phyloP scores from a whole-genome alignment of 2,329 filamentous ascomycete genomes.

The Didymella pomorum region DNA sequence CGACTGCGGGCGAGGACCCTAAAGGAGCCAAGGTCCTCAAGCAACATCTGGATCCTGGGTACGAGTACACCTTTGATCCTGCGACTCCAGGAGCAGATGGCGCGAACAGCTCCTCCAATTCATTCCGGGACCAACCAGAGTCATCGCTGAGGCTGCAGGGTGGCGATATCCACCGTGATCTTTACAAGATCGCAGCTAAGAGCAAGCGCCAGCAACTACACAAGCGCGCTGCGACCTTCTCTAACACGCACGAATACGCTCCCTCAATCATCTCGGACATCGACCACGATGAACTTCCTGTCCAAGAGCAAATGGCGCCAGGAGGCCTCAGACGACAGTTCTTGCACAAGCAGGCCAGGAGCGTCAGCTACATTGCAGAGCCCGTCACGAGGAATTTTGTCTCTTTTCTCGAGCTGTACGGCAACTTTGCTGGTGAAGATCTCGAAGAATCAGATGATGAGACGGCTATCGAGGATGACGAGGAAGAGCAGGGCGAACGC shows the following conservation, averaged over 20 bases:
- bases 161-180: constrained; percentile 79
- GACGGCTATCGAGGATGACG: constrained; percentile 60
- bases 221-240: constrained; percentile 73
- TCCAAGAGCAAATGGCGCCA: constrained; percentile 58
- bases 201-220: constrained; percentile 54
- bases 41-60: constrained; percentile 52
- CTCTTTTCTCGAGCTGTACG: constrained; percentile 78
- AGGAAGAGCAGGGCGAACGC: constrained; percentile 63
- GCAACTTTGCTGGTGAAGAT: constrained; percentile 79
- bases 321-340: constrained; percentile 65
- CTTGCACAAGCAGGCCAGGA: constrained; percentile 53
- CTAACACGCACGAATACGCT: constrained; percentile 56
- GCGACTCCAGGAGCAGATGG: constrained; percentile 34
- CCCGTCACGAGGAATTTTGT: constrained; percentile 75
- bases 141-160: constrained; percentile 77
- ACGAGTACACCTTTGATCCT: constrained; percentile 54
- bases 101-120: constrained; percentile 35
- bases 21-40: constrained; percentile 51
- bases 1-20: constrained; percentile 38
- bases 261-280: constrained; percentile 34
- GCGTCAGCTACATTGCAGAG: constrained; percentile 55
- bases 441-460: constrained; percentile 66
- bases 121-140: constrained; percentile 51
- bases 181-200: constrained; percentile 75
- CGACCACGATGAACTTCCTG: constrained; percentile 50